phyloP scores from a whole-genome alignment of 2,329 filamentous ascomycete species.

The Colletotrichum acutatum region DNA sequence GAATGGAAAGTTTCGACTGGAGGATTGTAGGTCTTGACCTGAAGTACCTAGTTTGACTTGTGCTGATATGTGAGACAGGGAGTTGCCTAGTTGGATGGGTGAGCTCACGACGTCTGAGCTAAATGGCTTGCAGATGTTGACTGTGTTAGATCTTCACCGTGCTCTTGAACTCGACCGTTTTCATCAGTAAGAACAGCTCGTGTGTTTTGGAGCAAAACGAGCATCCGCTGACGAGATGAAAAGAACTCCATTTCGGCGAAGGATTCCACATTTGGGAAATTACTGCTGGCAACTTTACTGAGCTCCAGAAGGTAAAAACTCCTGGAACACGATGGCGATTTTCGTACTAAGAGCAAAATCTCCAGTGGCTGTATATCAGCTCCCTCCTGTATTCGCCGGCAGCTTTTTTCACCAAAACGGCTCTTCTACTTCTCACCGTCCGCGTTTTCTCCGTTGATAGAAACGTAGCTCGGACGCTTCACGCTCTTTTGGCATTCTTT shows the following conservation, averaged over 20 bases:
- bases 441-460: constrained; percentile 44
- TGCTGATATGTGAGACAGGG: constrained; percentile 15
- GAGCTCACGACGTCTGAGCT: not conserved
- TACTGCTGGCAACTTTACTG: constrained; percentile 2
- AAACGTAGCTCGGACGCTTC: constrained; percentile 40
- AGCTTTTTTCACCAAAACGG: constrained; percentile 44
- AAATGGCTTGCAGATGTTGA: not conserved
- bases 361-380: constrained; percentile 42
- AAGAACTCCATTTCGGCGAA: constrained; percentile 23
- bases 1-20: constrained; percentile 24
- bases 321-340: not conserved
- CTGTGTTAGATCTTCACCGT: constrained; percentile 22
- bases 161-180: constrained; percentile 17
- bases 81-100: constrained; percentile 31
- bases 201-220: not conserved
- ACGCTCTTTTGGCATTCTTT: constrained; percentile 41
- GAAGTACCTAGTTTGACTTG: too few relatives aligned
- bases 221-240: not conserved
- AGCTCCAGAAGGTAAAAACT: constrained; percentile 11
- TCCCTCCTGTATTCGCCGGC: constrained; percentile 44
- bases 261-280: constrained; percentile 28
- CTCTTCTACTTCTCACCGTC: constrained; percentile 44
- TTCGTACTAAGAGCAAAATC: not conserved
- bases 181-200: constrained; percentile 20
- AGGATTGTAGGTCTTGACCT: constrained; percentile 26